Evolutionary conservation across 257 asterid genomes (phyloP).

Genomic region (Solanum clarkiae): DNA sequence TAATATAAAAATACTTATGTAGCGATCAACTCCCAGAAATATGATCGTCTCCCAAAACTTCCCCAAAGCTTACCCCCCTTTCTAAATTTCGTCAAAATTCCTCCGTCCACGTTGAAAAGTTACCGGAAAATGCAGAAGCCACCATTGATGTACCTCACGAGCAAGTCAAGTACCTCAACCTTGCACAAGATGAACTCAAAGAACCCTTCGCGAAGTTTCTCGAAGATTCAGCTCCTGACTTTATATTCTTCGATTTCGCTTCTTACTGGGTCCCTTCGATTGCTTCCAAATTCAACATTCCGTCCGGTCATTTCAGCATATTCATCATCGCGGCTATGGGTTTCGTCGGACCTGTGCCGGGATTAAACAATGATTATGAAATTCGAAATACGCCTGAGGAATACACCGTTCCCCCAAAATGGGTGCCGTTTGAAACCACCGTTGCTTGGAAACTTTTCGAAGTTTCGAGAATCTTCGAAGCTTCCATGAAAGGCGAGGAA

Average conservation of each 20-base stretch:
- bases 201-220: constrained; percentile 5
- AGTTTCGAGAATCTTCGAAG: not conserved
- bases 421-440: constrained; percentile 21
- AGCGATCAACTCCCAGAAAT: too few relatives aligned
- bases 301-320: constrained; percentile 1
- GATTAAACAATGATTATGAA: not conserved
- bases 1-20: too few relatives aligned
- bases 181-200: constrained; percentile 16
- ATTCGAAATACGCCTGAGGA: constrained; percentile 11
- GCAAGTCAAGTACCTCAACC: constrained; percentile 19
- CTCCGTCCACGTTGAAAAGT: constrained; percentile 2
- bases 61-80: constrained; percentile 16
- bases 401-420: constrained; percentile 6
- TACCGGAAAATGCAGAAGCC: constrained; percentile 20
- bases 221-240: constrained; percentile 10
- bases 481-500: not conserved
- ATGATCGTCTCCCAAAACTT: constrained; percentile 36
- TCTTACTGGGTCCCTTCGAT: constrained; percentile 12
- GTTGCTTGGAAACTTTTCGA: constrained; percentile 14
- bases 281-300: constrained; percentile 3
- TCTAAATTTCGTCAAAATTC: constrained; percentile 21
- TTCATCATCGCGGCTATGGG: not conserved
- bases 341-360: not conserved
- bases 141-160: constrained; percentile 12
- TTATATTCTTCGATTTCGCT: constrained; percentile 13